Conservation (phyloP, 1,284 basidiomycete species). For the Trametes versicolor region DNA sequence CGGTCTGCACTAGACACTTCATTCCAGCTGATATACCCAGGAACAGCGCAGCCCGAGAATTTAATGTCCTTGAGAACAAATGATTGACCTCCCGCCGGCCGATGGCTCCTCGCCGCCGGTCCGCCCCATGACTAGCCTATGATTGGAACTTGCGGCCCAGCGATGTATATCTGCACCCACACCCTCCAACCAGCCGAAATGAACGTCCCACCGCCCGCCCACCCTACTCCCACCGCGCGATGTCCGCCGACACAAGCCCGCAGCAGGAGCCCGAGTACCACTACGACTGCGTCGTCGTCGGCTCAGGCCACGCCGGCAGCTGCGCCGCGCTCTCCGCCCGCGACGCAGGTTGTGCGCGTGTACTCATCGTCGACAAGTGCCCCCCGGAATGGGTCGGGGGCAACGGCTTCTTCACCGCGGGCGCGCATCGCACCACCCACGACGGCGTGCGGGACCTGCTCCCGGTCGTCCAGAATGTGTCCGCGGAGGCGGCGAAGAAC, state of each 20-base stretch:
- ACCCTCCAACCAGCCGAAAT: slow-evolving; percentile 1
- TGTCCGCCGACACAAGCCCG: slow-evolving; percentile 21
- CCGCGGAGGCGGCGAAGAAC: slow-evolving; percentile 50
- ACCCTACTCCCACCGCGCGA: slow-evolving; percentile 7
- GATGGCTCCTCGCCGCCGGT: slow-evolving; percentile 11
- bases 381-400: slow-evolving; percentile 71
- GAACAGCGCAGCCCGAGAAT: not conserved
- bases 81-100: slow-evolving; percentile 17
- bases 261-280: slow-evolving; percentile 42
- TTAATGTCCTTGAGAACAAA: not conserved
- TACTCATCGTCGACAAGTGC: slow-evolving; percentile 73
- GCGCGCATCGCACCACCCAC: slow-evolving; percentile 70
- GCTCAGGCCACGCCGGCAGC: slow-evolving; percentile 75
- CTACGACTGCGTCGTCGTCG: slow-evolving; percentile 71
- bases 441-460: slow-evolving; percentile 65
- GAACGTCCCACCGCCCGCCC: slow-evolving; percentile 4
- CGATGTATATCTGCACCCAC: slow-evolving; percentile 17
- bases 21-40: not conserved
- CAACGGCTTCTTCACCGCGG: slow-evolving; percentile 78
- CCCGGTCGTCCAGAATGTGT: slow-evolving; percentile 59
- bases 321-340: slow-evolving; percentile 69
- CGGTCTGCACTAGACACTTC: not conserved
- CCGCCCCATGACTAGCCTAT: slow-evolving; percentile 19
- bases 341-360: slow-evolving; percentile 65
- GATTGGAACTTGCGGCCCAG: slow-evolving; percentile 16